Evolutionary conservation across 2,329 filamentous ascomycete genomes (phyloP).

Genomic region (Colletotrichum abscissum): DNA sequence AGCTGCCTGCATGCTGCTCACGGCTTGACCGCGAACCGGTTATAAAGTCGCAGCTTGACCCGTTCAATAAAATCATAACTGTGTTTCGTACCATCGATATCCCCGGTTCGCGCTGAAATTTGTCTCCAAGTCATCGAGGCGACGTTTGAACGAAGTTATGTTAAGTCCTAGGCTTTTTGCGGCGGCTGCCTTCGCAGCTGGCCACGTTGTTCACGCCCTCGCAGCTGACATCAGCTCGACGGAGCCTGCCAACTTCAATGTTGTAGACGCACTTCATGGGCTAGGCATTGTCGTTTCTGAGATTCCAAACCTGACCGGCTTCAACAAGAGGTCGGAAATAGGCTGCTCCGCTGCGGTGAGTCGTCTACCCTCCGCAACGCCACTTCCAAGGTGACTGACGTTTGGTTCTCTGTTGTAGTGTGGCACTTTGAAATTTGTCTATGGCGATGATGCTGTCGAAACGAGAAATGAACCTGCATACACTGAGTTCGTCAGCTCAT

Average conservation of each 20-base stretch:
- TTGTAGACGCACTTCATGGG: conserved; percentile 31
- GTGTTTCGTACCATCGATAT: too few species aligned
- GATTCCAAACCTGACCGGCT: conserved; percentile 19
- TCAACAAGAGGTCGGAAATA: background rate
- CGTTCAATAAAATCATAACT: too few species aligned
- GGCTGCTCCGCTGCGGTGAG: conserved; percentile 20
- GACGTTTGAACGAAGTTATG: background rate
- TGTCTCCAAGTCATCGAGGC: too few species aligned
- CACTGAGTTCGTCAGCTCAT: conserved; percentile 21
- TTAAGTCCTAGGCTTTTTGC: background rate
- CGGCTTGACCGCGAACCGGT: too few species aligned
- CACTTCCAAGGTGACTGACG: background rate
- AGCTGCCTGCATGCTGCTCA: too few species aligned
- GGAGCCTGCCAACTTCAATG: conserved; percentile 33
- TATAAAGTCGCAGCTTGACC: too few species aligned
- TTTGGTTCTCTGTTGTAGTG: conserved; percentile 11
- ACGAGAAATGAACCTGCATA: background rate
- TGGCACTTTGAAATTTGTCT: conserved; percentile 9
- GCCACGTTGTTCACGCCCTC: background rate
- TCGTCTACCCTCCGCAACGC: background rate
- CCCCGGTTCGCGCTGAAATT: too few species aligned
- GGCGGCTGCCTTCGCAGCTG: background rate
- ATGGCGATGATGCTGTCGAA: conserved; percentile 27
- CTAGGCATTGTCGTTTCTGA: conserved; percentile 33
- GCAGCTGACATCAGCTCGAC: background rate